These are phyloP conservation scores for Adansonia gregorii DNA, from an alignment of 441 rosid species.

Conservation along the genomic window DNA sequence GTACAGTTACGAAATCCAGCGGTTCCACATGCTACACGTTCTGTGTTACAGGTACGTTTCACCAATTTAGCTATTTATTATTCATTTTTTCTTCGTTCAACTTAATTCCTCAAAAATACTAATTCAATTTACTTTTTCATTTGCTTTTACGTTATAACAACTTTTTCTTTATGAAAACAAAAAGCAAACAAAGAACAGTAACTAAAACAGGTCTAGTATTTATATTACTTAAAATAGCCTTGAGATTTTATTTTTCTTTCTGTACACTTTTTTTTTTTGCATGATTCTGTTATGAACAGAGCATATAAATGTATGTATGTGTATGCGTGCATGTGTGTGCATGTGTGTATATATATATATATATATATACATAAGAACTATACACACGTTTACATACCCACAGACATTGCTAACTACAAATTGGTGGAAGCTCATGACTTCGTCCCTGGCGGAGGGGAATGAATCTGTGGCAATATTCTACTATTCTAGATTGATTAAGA, in stretches of 20 bases:
- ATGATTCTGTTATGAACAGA: too few species aligned
- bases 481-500: neutral
- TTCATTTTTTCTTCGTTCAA: neutral
- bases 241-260: too few species aligned
- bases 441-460: too few species aligned
- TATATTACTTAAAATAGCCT: too few species aligned
- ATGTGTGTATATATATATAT: neutral
- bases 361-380: neutral
- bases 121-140: neutral
- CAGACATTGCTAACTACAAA: slow-evolving; percentile 5
- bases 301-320: too few species aligned
- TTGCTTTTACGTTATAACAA: neutral
- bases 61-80: too few species aligned
- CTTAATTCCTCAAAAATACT: neutral
- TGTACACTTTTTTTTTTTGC: too few species aligned
- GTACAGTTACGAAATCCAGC: too few species aligned
- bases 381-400: slow-evolving; percentile 3
- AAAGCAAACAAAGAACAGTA: neutral
- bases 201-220: neutral
- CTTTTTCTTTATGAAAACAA: neutral
- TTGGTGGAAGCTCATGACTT: neutral
- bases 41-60: too few species aligned
- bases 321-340: too few species aligned
- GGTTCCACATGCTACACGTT: too few species aligned
- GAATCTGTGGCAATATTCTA: slow-evolving; percentile 6